Conservation (phyloP, 768 basidiomycete species). For the Mycena pura region DNA sequence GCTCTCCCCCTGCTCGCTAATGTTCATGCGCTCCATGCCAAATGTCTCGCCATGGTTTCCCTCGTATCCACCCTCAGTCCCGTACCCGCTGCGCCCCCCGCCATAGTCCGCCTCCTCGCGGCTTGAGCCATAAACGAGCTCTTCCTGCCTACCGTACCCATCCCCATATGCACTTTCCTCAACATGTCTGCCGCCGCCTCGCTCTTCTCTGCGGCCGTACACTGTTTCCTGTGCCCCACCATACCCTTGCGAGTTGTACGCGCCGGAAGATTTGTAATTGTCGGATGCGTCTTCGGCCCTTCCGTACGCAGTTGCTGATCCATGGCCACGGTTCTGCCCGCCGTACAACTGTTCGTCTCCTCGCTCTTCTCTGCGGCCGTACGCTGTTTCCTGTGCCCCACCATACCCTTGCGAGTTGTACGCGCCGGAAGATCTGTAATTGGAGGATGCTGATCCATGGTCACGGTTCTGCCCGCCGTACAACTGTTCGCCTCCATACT, state of each 20-base stretch:
- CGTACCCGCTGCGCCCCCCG: background rate
- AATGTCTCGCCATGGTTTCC: slow-evolving; percentile 51
- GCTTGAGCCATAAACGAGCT: slow-evolving; percentile 4
- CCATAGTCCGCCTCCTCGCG: slow-evolving; percentile 3
- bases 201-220: background rate
- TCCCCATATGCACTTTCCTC: background rate
- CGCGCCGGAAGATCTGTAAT: slow-evolving; percentile 9
- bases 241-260: slow-evolving; percentile 9
- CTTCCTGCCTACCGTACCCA: slow-evolving; percentile 6
- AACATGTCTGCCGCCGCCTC: background rate
- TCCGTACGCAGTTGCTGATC: no score
- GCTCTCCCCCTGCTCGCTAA: slow-evolving; percentile 43
- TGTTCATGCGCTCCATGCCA: slow-evolving; percentile 57
- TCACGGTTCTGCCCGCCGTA: slow-evolving; percentile 7
- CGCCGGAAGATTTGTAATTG: slow-evolving; percentile 11
- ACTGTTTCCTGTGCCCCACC: background rate
- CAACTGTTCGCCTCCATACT: background rate
- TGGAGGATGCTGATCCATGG: no score
- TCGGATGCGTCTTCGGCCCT: slow-evolving; percentile 17
- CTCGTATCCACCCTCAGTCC: slow-evolving; percentile 22
- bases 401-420: slow-evolving; percentile 10
- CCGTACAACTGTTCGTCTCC: background rate
- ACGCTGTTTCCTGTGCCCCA: background rate
- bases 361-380: background rate
- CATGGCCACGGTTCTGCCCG: no score